A percentile compares a stretch with the other conserved stretches of the same genome.
phyloP scores from a whole-genome alignment of 257 asterid genomes.

The Solanum ossicruentum region DNA sequence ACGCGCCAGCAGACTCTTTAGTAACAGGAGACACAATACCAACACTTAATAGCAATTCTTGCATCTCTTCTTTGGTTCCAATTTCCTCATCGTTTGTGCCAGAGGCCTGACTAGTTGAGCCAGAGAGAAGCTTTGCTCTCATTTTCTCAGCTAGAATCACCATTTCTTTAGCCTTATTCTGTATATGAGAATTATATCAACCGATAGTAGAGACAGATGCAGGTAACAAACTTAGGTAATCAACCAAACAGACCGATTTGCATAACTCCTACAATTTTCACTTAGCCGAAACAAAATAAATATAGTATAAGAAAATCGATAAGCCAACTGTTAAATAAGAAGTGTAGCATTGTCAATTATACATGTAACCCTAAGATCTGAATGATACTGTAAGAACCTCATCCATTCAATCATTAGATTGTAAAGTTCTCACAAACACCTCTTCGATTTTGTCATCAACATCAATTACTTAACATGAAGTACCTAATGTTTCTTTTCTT shows the following conservation, averaged over 20 bases:
- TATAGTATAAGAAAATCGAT: not conserved
- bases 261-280: not conserved
- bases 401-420: not conserved
- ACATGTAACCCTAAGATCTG: not conserved
- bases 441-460: not conserved
- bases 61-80: slow-evolving; percentile 97
- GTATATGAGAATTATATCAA: not conserved
- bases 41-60: slow-evolving; percentile 88
- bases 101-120: slow-evolving; percentile 51
- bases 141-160: slow-evolving; percentile 95
- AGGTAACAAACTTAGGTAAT: not conserved
- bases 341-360: not conserved
- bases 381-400: not conserved
- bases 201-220: not conserved
- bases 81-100: slow-evolving; percentile 67
- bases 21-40: slow-evolving; percentile 98
- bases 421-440: not conserved
- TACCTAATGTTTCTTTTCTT: not conserved
- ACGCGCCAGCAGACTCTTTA: slow-evolving; percentile 95
- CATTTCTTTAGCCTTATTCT: slow-evolving; percentile 97
- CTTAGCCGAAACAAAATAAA: not conserved
- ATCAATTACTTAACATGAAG: not conserved
- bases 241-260: not conserved
- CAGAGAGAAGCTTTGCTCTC: slow-evolving; percentile 82
- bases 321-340: not conserved